Base-by-base conservation (phyloP, 2,329 filamentous ascomycete species). In the Cercospora sojina region DNA sequence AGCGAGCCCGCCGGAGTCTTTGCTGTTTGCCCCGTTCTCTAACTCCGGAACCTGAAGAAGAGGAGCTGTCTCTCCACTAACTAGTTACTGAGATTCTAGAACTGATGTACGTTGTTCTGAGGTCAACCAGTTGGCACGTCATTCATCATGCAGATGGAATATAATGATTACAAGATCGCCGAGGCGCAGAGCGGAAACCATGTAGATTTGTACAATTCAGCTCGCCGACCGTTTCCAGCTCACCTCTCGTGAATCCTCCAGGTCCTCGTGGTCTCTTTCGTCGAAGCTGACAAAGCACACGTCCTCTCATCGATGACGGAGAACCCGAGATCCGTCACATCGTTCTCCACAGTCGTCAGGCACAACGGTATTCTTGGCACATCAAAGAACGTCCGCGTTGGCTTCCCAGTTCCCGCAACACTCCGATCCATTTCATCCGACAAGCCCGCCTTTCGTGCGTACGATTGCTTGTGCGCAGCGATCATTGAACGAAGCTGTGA, bases 281-380 rank as follows among this genome's bases (percentile, higher is more conserved):
- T 74, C 3, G 63, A 59, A 16, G 70, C 74, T 61, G 64, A 70
- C 16, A 76, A 43, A 47, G 53, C 66, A 64, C 32, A 71, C 10
- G 59, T 69, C 35, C 32, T 59, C 47, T 35, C 61, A 51, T 70
- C 67, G 32, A 69, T 59, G 23, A 38, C 20, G 2, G 65, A 67
- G 59, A 75, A 72, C 18, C 41, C 67, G 64, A 76, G 64, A 29
- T 72, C 68, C n/a, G 64, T 73, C 47, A 75, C 65, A 27, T 70
- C 70, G 32, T 72, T 72, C 23, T 70, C 66, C 41, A 76, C 43
- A 2, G 73, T 76, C 38, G 68, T 72, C 29, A 76, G 58, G 57
- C 73, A 75, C 10, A 74, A 60, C n/a, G 74, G 74, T 9, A 75
- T 68, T 27, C 74, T 68, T 4, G 69, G 71, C 43, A 62, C 59